Percentiles rank a stretch among this genome's conserved stretches.
Conservation (phyloP, 2,329 filamentous ascomycete species). For the Scytalidium sp. region DNA sequence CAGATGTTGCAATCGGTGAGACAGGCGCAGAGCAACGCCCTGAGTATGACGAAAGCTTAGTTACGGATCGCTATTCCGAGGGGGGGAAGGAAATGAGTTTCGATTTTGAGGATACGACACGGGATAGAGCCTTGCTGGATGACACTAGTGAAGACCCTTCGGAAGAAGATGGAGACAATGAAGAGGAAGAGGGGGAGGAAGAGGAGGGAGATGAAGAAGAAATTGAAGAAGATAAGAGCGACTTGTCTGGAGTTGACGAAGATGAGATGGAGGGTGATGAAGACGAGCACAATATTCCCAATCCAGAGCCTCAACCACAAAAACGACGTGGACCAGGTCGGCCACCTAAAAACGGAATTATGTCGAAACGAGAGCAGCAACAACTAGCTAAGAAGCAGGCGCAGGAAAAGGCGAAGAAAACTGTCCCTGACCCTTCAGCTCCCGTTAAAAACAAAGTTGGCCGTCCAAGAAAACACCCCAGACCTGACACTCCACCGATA, state of each 20-base stretch:
- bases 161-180: slow-evolving; percentile 19
- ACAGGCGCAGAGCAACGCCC: slow-evolving; percentile 53
- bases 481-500: slow-evolving; percentile 52
- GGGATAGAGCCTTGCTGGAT: slow-evolving; percentile 49
- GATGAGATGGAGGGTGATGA: slow-evolving; percentile 4
- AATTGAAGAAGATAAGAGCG: slow-evolving; percentile 9
- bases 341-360: slow-evolving; percentile 78
- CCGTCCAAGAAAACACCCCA: slow-evolving; percentile 60
- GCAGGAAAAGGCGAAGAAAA: slow-evolving; percentile 50
- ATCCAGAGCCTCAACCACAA: slow-evolving; percentile 25
- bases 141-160: slow-evolving; percentile 14
- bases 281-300: slow-evolving; percentile 9
- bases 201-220: slow-evolving; percentile 22
- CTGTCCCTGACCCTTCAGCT: slow-evolving; percentile 40
- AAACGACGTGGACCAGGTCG: slow-evolving; percentile 67
- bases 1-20: slow-evolving; percentile 54
- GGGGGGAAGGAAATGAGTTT: slow-evolving; percentile 71
- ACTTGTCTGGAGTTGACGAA: slow-evolving; percentile 2
- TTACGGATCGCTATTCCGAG: slow-evolving; percentile 48
- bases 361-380: slow-evolving; percentile 74
- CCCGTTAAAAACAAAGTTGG: slow-evolving; percentile 59
- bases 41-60: slow-evolving; percentile 43
- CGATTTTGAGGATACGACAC: slow-evolving; percentile 63
- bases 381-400: slow-evolving; percentile 57
- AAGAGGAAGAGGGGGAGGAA: slow-evolving; percentile 24